phyloP scores from a whole-genome alignment of 78 protist genomes.

The slime mould (Dictyostelium discoideum) region DNA sequence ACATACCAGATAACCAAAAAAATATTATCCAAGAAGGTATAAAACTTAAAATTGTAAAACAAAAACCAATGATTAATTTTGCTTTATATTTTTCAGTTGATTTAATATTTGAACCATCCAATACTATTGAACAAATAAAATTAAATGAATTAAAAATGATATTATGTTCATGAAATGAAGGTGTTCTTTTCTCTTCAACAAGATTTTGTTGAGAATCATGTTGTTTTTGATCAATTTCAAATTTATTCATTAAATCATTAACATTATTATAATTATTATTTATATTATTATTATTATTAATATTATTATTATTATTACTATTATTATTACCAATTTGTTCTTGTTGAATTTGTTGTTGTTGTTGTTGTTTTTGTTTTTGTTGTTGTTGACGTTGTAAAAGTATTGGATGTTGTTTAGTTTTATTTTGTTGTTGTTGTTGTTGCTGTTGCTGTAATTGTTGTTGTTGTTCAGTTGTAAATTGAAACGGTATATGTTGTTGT shows the following conservation, averaged over 20 bases:
- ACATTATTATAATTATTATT: conserved; percentile 4
- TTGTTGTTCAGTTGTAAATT: background rate
- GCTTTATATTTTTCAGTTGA: conserved; percentile 57
- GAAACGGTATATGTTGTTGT: background rate
- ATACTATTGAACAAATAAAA: conserved; percentile 14
- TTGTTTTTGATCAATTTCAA: background rate
- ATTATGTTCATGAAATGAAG: conserved; percentile 15
- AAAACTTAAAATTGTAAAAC: conserved; percentile 62
- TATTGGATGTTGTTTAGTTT: background rate
- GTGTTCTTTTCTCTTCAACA: background rate
- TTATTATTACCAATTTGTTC: too few species aligned
- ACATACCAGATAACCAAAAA: conserved; percentile 50
- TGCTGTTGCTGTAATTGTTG: background rate
- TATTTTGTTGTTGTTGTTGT: background rate
- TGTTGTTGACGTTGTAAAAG: background rate
- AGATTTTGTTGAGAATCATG: background rate
- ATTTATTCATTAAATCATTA: background rate
- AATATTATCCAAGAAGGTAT: conserved; percentile 77
- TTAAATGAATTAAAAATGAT: conserved; percentile 2
- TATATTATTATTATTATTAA: background rate
- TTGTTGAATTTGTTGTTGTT: background rate
- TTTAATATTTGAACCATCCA: conserved; percentile 18
- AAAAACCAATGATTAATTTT: conserved; percentile 64
- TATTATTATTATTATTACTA: background rate
- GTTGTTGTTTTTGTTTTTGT: background rate